These are phyloP conservation scores for Marchantia paleacea DNA, from an alignment of 225 moss, liverwort and hornwort species.

Conservation along the genomic window DNA sequence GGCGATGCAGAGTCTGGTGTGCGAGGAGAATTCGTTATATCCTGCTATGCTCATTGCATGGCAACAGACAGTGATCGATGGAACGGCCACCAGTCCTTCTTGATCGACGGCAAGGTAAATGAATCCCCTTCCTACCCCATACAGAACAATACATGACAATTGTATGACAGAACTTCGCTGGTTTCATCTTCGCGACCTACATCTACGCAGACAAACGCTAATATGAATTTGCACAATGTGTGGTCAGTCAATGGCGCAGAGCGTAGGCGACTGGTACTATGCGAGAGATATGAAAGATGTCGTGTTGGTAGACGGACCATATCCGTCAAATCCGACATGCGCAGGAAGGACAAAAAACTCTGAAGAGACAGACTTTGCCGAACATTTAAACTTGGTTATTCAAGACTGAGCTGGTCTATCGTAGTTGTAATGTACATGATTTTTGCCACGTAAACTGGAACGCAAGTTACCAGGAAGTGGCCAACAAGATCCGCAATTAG, in stretches of 20 bases:
- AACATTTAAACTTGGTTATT: neutral
- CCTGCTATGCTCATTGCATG: slow-evolving; percentile 25
- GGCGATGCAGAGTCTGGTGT: neutral
- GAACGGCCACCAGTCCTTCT: neutral
- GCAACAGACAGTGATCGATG: neutral
- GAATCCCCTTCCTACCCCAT: neutral
- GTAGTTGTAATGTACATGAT: too few relatives aligned
- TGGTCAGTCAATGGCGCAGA: slow-evolving; percentile 15
- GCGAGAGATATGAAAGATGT: neutral
- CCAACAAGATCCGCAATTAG: neutral
- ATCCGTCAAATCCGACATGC: slow-evolving; percentile 19
- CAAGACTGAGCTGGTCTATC: neutral
- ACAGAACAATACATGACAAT: neutral
- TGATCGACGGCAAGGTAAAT: slow-evolving; percentile 6
- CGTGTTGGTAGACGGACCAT: slow-evolving; percentile 5
- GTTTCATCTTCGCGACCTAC: neutral
- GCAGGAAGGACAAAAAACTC: neutral
- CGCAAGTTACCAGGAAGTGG: neutral
- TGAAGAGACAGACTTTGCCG: slow-evolving; percentile 1
- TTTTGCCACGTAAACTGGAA: neutral
- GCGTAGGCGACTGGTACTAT: slow-evolving; percentile 18
- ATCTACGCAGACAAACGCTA: neutral
- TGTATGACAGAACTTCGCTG: neutral
- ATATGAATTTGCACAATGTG: neutral
- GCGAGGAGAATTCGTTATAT: slow-evolving; percentile 15